These are phyloP conservation scores for Acanthamoeba sp. DNA, from an alignment of 208 protist genomes.

Conservation along the genomic window DNA sequence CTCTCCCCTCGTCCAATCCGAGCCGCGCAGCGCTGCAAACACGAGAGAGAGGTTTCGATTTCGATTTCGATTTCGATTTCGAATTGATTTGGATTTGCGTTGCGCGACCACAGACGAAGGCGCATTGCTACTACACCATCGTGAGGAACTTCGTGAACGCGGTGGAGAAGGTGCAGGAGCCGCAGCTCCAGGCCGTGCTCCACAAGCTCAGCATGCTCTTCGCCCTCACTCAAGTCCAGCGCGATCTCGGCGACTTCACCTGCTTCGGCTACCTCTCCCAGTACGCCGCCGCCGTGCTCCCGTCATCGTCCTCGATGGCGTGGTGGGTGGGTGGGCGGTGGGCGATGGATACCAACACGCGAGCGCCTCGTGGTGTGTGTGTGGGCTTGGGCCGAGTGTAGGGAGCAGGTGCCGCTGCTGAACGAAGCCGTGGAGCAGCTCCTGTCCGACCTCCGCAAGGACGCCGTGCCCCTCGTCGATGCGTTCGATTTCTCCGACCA, in stretches of 20 bases:
- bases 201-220: constrained; percentile 65
- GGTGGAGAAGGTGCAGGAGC: background rate
- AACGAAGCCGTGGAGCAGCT: constrained; percentile 19
- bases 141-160: constrained; percentile 39
- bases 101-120: background rate
- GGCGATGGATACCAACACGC: too few species aligned
- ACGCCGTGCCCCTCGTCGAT: constrained; percentile 81
- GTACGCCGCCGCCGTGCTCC: too few species aligned
- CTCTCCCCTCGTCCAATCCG: too few species aligned
- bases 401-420: constrained; percentile 23
- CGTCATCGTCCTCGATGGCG: too few species aligned
- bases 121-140: constrained; percentile 71
- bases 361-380: background rate
- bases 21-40: too few species aligned
- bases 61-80: too few species aligned
- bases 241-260: constrained; percentile 54
- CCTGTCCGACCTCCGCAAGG: constrained; percentile 67
- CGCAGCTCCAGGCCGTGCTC: background rate
- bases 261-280: constrained; percentile 33
- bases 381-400: background rate
- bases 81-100: too few species aligned
- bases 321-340: too few species aligned
- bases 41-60: too few species aligned
- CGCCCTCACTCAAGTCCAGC: constrained; percentile 41
- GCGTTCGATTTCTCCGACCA: constrained; percentile 77